phyloP scores from a whole-genome alignment of 2,329 filamentous ascomycete species.

The Fonsecaea erecta region DNA sequence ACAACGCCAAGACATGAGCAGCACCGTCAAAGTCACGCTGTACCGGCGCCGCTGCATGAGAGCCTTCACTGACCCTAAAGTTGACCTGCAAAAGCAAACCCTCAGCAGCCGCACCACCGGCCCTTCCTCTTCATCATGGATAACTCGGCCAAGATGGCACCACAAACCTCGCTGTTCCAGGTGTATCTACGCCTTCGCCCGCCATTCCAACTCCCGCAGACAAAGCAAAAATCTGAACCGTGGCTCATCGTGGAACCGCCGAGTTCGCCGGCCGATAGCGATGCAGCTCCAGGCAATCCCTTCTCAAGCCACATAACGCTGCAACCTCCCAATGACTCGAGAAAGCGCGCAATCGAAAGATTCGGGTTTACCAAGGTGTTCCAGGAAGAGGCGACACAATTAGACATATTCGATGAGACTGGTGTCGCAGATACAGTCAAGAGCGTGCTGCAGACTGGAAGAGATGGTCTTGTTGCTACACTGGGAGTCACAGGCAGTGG shows the following conservation, averaged over 20 bases:
- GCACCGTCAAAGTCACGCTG: not conserved
- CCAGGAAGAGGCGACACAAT: conserved; percentile 79
- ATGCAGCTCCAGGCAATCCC: conserved; percentile 40
- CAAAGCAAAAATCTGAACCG: conserved; percentile 60
- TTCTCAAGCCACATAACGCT: conserved; percentile 71
- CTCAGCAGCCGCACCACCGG: not conserved
- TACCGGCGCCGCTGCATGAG: not conserved
- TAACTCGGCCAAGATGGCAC: conserved; percentile 31
- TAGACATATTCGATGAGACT: conserved; percentile 83
- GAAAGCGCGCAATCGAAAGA: conserved; percentile 86
- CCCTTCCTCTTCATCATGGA: conserved; percentile 29
- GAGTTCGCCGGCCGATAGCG: conserved; percentile 41
- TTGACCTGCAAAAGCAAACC: conserved; percentile 7
- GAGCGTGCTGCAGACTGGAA: conserved; percentile 80
- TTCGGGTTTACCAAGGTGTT: conserved; percentile 96
- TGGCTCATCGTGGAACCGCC: conserved; percentile 78
- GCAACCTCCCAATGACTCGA: conserved; percentile 78
- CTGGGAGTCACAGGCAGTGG: conserved; percentile 93
- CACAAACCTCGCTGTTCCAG: conserved; percentile 71
- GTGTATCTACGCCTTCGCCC: conserved; percentile 86
- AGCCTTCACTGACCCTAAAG: conserved; percentile 2
- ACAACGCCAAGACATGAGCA: not conserved
- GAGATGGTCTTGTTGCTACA: conserved; percentile 88
- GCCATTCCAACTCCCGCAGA: conserved; percentile 77
- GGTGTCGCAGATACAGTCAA: conserved; percentile 63